Percentiles rank a stretch among this genome's conserved stretches.
These are phyloP conservation scores for Euphorbia tirucalli DNA, from an alignment of 345 rosid genomes.

Conservation along the genomic window DNA sequence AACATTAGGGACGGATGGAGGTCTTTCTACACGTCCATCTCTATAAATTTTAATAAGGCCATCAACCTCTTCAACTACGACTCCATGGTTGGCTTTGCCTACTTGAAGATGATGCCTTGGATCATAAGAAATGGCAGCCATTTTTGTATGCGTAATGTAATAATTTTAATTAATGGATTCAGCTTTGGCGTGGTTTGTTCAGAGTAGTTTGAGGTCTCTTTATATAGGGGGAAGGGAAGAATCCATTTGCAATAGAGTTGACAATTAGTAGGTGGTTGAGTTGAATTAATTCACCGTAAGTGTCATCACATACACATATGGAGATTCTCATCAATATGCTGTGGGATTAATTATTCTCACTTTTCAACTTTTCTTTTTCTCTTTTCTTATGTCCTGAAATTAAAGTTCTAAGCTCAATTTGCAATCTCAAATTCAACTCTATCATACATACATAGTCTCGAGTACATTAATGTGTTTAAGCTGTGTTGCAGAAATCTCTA, in stretches of 20 bases:
- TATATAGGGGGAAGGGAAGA: constrained; percentile 24
- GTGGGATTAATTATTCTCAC: constrained; percentile 9
- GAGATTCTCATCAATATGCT: constrained; percentile 21
- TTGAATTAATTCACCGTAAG: too few species aligned
- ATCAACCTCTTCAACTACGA: constrained; percentile 25
- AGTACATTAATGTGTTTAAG: too few species aligned
- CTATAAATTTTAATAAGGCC: constrained; percentile 30
- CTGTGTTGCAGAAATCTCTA: too few species aligned
- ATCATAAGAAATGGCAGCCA: constrained; percentile 22
- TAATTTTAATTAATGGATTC: constrained; percentile 1
- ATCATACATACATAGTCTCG: too few species aligned
- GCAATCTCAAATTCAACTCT: not conserved
- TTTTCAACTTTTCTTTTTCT: not conserved
- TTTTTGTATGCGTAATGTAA: not conserved
- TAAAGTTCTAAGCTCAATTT: too few species aligned
- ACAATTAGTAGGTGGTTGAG: not conserved
- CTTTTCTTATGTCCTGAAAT: not conserved
- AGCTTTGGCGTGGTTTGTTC: not conserved
- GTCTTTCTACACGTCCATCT: constrained; percentile 30
- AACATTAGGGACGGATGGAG: constrained; percentile 19
- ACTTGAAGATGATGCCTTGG: constrained; percentile 15
- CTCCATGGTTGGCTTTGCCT: constrained; percentile 12
- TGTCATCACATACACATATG: not conserved
- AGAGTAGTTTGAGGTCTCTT: not conserved
- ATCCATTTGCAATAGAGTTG: not conserved